These are phyloP conservation scores for Colletotrichum tofieldiae DNA, from an alignment of 2,329 filamentous ascomycete genomes.

Conservation along the genomic window DNA sequence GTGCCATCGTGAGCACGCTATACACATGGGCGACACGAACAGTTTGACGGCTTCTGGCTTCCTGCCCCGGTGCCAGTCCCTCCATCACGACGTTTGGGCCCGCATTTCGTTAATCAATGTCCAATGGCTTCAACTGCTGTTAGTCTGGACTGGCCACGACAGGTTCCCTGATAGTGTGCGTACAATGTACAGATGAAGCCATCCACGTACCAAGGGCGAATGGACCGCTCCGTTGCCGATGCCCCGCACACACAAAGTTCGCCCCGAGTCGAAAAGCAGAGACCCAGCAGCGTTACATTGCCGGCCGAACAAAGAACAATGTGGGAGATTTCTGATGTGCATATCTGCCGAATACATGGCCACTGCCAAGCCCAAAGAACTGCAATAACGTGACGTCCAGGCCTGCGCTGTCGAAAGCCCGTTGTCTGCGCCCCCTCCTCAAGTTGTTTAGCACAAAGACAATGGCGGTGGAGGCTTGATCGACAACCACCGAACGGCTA, in stretches of 20 bases:
- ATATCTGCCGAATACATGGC: not conserved
- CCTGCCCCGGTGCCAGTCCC: not conserved
- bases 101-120: slow-evolving; percentile 18
- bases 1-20: not conserved
- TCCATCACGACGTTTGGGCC: slow-evolving; percentile 19
- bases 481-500: slow-evolving; percentile 9
- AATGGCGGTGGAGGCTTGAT: slow-evolving; percentile 14
- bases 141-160: not conserved
- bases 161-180: not conserved
- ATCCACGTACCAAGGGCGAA: not conserved
- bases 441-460: slow-evolving; percentile 20
- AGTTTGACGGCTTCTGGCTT: not conserved
- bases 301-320: not conserved
- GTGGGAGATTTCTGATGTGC: not conserved
- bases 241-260: not conserved
- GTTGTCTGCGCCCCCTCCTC: not conserved
- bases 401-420: slow-evolving; percentile 9
- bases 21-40: slow-evolving; percentile 3
- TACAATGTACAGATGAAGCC: not conserved
- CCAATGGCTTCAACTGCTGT: slow-evolving; percentile 1
- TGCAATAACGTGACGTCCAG: slow-evolving; percentile 2
- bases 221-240: not conserved
- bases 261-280: not conserved
- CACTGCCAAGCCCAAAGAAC: not conserved
- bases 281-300: slow-evolving; percentile 19